Base-by-base conservation (phyloP, 2,329 filamentous ascomycete genomes). In the Curvularia verruculosa region DNA sequence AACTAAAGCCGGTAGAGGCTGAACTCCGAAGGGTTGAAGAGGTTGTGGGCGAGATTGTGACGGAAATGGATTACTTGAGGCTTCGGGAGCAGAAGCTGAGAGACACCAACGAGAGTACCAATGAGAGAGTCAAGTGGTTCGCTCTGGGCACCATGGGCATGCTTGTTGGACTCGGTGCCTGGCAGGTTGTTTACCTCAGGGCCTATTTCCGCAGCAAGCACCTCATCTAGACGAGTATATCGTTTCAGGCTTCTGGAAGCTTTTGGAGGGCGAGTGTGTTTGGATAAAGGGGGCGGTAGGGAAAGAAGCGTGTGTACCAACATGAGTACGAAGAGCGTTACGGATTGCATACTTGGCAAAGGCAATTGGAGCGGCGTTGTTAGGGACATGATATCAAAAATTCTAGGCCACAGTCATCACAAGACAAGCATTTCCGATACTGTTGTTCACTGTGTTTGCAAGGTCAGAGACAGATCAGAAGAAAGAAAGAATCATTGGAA, bases 71-170 rank as follows among this genome's bases (percentile, higher is more conserved):
- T 65, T 99, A 98, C 81, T 86, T 99, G 70, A 87, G 95, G 65
- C 71, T 79, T 37, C 87, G 95, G 70, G 95, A 99, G 84, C 92
- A 96, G 85, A 96, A 92, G 83, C 85, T 99, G 70, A 85, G 95
- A 77, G 94, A 99, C 81, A 99, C 95, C 68, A 99, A 99, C 79
- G 95, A 99, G 88, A 98, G 94, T 84, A 99, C 95, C 66, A 99
- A 99, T 81, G 95, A 90, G 80, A 87, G 95, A 58, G 95, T 99
- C 73, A 99, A 98, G 84, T 98, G 92, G 92, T 99, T 99, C 79
- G 94, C 94, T 47, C 88, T 97, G 76, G 87, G 88, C 65, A 98
- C 94, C 26, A 98, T 96, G 81, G 89, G 92, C 61, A 89, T 97
- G 83, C 82, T 99, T 68, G 83, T 97, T 66, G 91, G 86, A 31